phyloP scores from a whole-genome alignment of 148 eudicot species.

The Heliosperma pusillum region DNA sequence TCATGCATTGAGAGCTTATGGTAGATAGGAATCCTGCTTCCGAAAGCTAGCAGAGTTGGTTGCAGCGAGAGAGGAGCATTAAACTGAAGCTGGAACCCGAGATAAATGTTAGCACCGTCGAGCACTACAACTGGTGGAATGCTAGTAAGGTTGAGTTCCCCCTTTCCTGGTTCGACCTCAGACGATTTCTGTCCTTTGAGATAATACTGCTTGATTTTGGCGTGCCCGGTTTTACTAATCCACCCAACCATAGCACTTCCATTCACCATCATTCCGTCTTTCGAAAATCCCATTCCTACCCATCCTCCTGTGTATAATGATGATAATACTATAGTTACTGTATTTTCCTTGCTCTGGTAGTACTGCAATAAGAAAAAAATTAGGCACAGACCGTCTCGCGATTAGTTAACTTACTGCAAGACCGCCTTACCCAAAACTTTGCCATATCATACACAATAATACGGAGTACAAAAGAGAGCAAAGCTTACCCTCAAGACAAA shows the following conservation, averaged over 20 bases:
- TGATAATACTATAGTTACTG: constrained; percentile 67
- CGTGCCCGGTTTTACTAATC: constrained; percentile 59
- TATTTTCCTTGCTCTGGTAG: constrained; percentile 65
- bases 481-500: constrained; percentile 62
- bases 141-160: constrained; percentile 68
- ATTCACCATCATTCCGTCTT: constrained; percentile 83
- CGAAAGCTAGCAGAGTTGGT: constrained; percentile 71
- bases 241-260: constrained; percentile 95
- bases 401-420: neutral
- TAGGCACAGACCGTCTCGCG: constrained; percentile 1
- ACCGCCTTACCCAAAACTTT: neutral
- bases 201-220: constrained; percentile 64
- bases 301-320: constrained; percentile 83
- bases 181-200: constrained; percentile 50
- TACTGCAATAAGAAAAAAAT: constrained; percentile 45
- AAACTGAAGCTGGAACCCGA: constrained; percentile 78
- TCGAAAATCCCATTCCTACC: constrained; percentile 92
- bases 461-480: neutral
- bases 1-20: constrained; percentile 67
- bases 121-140: constrained; percentile 67
- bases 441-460: too few relatives aligned
- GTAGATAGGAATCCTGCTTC: constrained; percentile 58
- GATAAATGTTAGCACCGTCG: constrained; percentile 61
- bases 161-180: constrained; percentile 54
- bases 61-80: constrained; percentile 44